Evolutionary conservation across 352 stramenopile species (phyloP), one percentile per base, ranked within the genome.

Genomic region (Pythium oligandrum): DNA sequence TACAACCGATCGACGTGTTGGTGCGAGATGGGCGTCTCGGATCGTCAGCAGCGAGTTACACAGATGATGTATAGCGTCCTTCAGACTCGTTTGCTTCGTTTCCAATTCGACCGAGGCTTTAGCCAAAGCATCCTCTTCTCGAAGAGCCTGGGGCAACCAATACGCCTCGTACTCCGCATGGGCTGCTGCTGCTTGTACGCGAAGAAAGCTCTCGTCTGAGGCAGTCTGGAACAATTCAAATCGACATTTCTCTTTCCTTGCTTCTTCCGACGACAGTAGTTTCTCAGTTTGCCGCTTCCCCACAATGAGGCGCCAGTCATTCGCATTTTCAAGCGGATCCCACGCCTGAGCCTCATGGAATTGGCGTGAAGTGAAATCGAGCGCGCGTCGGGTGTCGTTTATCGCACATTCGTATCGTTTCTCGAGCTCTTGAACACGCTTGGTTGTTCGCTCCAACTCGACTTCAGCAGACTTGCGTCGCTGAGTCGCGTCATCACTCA

Each of bases 281-380:
- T 81, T 84, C 2, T 71, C 47, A 1, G 81, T 59, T 26, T 75
- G 65, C 3, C 79, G 74, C 53, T 90, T 93, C 7, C 75, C 55
- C 7, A 90, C 76, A 7, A 93, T 63, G 4, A 78, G 64, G 30
- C 53, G 70, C 76, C 83, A 88, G 55, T 93, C 75, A 48, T 90
- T 93, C 3, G 83, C 79, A 51, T 93, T 93, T 55, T 93, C 83
- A 2, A 93, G 58, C 1, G 73, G 68, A 57, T 93, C 83, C 83
- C 83, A 93, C 4, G 80, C 75, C 50, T 90, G 80, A 4, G 77
- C 67, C 53, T 87, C 62, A 17, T 71, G 67, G 48, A 90, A 88
- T 1, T 61, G 59, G 0, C 71, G 67, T 9, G 71, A 83, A 1
- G 66, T 45, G 31, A 87, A 90, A 34, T 83, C 73, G 4, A 90